Evolutionary conservation across 192 early-diverging fungal species (phyloP), one percentile per base, ranked within the genome.

Genomic region (Glomus cerebriforme): DNA sequence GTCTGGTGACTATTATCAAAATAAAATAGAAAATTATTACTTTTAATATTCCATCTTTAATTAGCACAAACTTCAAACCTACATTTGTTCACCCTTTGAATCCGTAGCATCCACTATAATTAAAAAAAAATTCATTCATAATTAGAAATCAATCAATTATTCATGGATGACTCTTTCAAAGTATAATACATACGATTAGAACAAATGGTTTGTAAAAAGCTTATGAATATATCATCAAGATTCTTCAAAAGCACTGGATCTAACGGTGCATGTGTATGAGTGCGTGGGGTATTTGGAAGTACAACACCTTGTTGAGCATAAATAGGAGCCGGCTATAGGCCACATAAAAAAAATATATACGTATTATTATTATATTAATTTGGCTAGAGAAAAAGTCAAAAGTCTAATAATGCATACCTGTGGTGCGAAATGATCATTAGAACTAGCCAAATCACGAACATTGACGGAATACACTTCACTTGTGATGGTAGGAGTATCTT

Each of bases 51-150:
- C n/a, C 2, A 12, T 35, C 12, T 22, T 37, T 7, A 78, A 32
- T 67, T 9, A 79, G 58, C 67, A 65, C 69, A 58, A 12, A 59
- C 31, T 10, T 66, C 26, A 59, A 15, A 86, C 88, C 83, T 89
- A 91, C 90, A 92, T 92, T 80, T 87, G 88, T 82, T 92, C 91
- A 39, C 91, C 91, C 64, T 89, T 88, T 37, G 88, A 88, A 75
- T 92, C 91, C 59, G 84, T 87, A 13, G 87, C 88, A 59, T 88
- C 87, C 81, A 88, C 91, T 92, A 49, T 62, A 49, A n/a, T n/a
- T 60, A n/a, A 58, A 79, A 26, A 54, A 60, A 74, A 22, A 49
- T 12, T 17, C 29, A 34, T 15, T 39, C 9, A 34, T n/a, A n/a
- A n/a, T 59, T 15, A 59, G 24, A 24, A 19, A 43, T 34, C 67